Conservation (phyloP, 2,329 filamentous ascomycete genomes). For the Cryphonectria nitschkei region DNA sequence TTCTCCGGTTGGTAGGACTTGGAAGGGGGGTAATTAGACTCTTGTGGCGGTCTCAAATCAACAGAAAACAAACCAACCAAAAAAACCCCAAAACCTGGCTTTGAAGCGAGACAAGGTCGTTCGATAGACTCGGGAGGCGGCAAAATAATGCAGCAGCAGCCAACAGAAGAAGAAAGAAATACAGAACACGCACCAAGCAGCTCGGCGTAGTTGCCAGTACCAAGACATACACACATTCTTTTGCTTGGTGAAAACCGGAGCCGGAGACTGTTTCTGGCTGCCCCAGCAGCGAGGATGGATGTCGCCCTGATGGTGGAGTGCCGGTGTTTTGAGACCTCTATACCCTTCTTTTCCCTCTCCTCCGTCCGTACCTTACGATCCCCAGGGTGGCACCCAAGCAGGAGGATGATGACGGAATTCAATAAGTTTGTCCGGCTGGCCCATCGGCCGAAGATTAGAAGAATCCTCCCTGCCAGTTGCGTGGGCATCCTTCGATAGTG, state of each 20-base stretch:
- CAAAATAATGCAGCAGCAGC: not conserved
- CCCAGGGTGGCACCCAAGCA: not conserved
- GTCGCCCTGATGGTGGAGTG: too few species aligned
- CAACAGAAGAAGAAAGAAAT: not conserved
- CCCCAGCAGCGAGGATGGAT: too few species aligned
- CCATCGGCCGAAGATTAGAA: not conserved
- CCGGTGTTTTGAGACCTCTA: too few species aligned
- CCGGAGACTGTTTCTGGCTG: not conserved
- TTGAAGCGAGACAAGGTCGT: not conserved
- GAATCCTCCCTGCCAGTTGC: not conserved
- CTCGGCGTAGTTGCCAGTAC: not conserved
- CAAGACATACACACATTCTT: not conserved
- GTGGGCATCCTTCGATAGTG: not conserved
- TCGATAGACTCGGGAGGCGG: not conserved
- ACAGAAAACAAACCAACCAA: not conserved
- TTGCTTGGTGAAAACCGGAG: too few species aligned
- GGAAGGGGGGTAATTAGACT: not conserved
- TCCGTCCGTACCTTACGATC: not conserved
- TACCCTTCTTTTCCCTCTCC: too few species aligned
- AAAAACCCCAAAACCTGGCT: not conserved
- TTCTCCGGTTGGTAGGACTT: not conserved
- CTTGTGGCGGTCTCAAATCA: not conserved
- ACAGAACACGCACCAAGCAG: not conserved
- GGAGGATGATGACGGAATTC: conserved; percentile 4
- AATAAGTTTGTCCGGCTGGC: not conserved